These are phyloP conservation scores for Fusarium nurragi DNA, from an alignment of 2,329 filamentous ascomycete species.

Conservation along the genomic window DNA sequence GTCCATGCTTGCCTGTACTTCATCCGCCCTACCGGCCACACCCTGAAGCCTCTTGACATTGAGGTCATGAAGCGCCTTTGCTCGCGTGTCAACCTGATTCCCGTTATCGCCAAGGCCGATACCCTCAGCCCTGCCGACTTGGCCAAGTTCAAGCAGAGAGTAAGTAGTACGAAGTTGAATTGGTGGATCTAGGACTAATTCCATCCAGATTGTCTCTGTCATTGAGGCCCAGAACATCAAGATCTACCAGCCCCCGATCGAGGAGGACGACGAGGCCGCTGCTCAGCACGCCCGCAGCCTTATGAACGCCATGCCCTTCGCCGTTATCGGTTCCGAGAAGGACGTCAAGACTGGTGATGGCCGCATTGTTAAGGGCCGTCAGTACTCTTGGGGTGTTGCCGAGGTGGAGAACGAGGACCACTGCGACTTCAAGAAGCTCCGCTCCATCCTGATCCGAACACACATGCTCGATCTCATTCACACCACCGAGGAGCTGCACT, in stretches of 20 bases:
- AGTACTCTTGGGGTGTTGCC: conserved; percentile 99
- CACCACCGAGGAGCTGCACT: conserved; percentile 99
- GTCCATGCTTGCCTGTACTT: conserved; percentile 99
- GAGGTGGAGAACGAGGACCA: conserved; percentile 99
- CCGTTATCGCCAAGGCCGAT: conserved; percentile 98
- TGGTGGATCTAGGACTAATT: conserved; percentile 1
- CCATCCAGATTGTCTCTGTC: conserved; percentile 83
- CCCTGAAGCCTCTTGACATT: conserved; percentile 97
- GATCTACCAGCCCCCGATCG: conserved; percentile 97
- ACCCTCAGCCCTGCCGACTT: conserved; percentile 94
- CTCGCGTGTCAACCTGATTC: conserved; percentile 97
- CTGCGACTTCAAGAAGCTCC: conserved; percentile 99
- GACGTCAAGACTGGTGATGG: conserved; percentile 97
- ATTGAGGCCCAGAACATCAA: conserved; percentile 99
- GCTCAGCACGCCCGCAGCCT: conserved; percentile 93
- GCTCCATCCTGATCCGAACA: conserved; percentile 96
- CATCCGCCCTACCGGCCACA: conserved; percentile 98
- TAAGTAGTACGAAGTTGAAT: conserved; percentile 57
- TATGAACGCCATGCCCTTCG: conserved; percentile 98
- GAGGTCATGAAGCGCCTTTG: conserved; percentile 99
- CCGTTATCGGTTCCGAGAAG: conserved; percentile 98
- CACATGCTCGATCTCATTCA: conserved; percentile 99
- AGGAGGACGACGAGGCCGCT: conserved; percentile 97
- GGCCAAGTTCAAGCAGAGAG: conserved; percentile 92
- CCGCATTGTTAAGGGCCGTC: conserved; percentile 97